Conservation (phyloP, 495 filamentous ascomycete species). For the Penicillium ochrochloron region DNA sequence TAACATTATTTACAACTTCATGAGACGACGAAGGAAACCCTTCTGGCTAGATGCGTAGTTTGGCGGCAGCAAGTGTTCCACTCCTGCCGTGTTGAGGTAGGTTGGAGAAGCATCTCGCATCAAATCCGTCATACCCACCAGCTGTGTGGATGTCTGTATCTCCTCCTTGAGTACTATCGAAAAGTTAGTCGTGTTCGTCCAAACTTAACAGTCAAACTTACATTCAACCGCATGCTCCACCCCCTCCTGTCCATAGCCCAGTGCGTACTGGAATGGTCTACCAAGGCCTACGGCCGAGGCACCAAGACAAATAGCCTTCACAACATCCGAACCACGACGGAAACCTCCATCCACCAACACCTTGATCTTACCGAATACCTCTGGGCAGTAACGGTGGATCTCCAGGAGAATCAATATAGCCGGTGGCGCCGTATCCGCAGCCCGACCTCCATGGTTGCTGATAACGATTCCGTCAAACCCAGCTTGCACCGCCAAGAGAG, state of each 20-base stretch:
- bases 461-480: constrained; percentile 68
- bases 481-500: constrained; percentile 55
- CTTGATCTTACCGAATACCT: constrained; percentile 59
- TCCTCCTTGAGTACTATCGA: constrained; percentile 69
- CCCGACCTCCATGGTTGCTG: constrained; percentile 71
- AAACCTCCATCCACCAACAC: constrained; percentile 71
- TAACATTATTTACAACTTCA: background rate
- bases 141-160: constrained; percentile 69
- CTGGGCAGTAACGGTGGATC: constrained; percentile 62
- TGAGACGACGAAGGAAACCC: background rate
- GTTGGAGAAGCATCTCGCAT: constrained; percentile 61
- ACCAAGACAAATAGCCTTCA: constrained; percentile 69
- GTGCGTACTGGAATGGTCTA: constrained; percentile 58
- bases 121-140: constrained; percentile 70
- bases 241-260: constrained; percentile 50
- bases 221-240: constrained; percentile 44
- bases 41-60: constrained; percentile 1
- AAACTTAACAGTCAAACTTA: constrained; percentile 42
- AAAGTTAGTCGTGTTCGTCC: background rate
- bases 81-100: constrained; percentile 63
- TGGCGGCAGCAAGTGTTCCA: constrained; percentile 55
- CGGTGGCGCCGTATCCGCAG: constrained; percentile 64
- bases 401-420: constrained; percentile 65
- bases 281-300: constrained; percentile 66
- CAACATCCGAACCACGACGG: constrained; percentile 64